Evolutionary conservation across 192 early-diverging fungal species (phyloP).

Genomic region (Diversispora epigaea): DNA sequence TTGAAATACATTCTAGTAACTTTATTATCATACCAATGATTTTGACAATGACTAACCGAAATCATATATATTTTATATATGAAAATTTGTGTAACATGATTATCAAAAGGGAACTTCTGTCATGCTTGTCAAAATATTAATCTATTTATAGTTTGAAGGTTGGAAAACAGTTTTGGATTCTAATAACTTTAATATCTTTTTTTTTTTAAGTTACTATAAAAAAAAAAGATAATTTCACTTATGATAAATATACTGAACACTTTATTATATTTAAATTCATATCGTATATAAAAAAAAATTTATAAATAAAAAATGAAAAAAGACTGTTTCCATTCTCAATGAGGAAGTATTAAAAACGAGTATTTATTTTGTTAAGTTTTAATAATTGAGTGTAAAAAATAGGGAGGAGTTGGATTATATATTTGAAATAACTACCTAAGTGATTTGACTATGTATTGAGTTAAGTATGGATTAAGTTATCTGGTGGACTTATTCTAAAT

Average conservation of each 20-base stretch:
- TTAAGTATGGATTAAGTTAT: not conserved
- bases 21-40: no score
- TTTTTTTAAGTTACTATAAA: no score
- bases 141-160: no score
- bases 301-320: not conserved
- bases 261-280: not conserved
- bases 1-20: no score
- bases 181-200: no score
- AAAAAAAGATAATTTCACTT: slow-evolving; percentile 1
- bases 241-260: not conserved
- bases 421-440: not conserved
- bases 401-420: not conserved
- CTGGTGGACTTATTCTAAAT: not conserved
- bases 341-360: not conserved
- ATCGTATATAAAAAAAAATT: not conserved
- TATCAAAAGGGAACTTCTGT: no score
- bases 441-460: not conserved
- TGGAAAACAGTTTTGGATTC: no score
- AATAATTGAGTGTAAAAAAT: not conserved
- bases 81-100: no score
- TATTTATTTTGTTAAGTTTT: not conserved
- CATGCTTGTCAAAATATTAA: no score
- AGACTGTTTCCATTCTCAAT: not conserved
- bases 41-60: no score
- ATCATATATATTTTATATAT: no score